Conservation (phyloP, 371 early-diverging fungal genomes). For the Lichtheimia ramosa region DNA sequence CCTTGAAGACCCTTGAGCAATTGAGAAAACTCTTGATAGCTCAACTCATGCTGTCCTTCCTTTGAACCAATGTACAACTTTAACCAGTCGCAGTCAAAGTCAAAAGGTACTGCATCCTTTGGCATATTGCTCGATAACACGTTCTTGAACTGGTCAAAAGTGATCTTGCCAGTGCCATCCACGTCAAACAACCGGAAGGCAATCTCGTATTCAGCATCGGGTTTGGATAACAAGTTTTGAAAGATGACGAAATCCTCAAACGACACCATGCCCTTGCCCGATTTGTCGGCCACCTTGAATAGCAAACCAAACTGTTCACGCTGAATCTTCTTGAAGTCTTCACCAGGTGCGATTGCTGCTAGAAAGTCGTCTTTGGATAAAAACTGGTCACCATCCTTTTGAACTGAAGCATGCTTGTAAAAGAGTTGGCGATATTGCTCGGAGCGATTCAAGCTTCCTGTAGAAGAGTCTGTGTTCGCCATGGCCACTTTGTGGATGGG, state of each 20-base stretch:
- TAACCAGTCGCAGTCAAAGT: slow-evolving; percentile 76
- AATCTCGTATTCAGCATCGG: slow-evolving; percentile 84
- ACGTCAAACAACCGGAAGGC: slow-evolving; percentile 76
- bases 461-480: neutral
- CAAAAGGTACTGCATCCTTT: slow-evolving; percentile 64
- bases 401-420: slow-evolving; percentile 61
- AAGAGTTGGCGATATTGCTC: slow-evolving; percentile 63
- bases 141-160: slow-evolving; percentile 67
- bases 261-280: slow-evolving; percentile 61
- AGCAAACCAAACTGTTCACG: slow-evolving; percentile 64
- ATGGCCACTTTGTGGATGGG: neutral
- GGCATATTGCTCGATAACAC: slow-evolving; percentile 62
- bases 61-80: slow-evolving; percentile 68
- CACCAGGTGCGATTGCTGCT: slow-evolving; percentile 66
- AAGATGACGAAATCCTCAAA: slow-evolving; percentile 79
- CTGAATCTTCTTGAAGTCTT: slow-evolving; percentile 63
- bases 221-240: slow-evolving; percentile 67
- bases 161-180: slow-evolving; percentile 61
- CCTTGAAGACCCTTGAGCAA: slow-evolving; percentile 77
- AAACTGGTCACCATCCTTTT: slow-evolving; percentile 56
- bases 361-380: slow-evolving; percentile 75
- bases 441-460: slow-evolving; percentile 6
- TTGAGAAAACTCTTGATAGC: slow-evolving; percentile 81
- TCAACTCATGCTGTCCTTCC: slow-evolving; percentile 57
- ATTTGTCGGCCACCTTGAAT: slow-evolving; percentile 75